Evolutionary conservation across 2,329 filamentous ascomycete species (phyloP).

Genomic region (Diaporthe citrichinensis): DNA sequence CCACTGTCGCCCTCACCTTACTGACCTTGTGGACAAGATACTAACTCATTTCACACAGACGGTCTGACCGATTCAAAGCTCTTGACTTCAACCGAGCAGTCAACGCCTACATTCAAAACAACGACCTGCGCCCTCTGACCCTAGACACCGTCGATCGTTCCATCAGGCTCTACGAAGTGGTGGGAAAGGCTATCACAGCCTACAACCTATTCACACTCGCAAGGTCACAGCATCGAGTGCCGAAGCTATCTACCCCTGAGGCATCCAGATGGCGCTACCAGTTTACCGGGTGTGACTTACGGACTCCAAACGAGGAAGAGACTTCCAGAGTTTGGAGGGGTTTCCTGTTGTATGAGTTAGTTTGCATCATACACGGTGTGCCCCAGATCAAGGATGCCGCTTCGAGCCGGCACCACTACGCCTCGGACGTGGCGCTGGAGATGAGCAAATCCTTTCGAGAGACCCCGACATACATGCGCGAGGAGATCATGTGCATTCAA

Average conservation of each 20-base stretch:
- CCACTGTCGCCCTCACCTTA: no score
- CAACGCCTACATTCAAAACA: rapidly evolving
- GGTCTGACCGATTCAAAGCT: neutral
- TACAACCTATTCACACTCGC: neutral
- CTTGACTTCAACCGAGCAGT: neutral
- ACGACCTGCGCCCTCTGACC: neutral
- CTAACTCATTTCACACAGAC: neutral
- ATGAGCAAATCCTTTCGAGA: rapidly evolving
- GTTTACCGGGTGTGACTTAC: no score
- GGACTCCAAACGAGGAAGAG: neutral
- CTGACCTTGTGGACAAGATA: neutral
- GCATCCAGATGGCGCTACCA: neutral
- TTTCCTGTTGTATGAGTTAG: neutral
- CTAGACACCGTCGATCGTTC: neutral
- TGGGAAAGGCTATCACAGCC: neutral
- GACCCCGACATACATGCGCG: neutral
- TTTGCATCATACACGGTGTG: neutral
- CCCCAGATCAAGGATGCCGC: neutral
- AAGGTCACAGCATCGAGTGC: neutral
- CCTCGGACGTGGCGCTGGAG: neutral
- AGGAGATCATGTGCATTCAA: neutral
- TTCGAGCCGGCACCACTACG: neutral
- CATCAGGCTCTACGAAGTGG: neutral
- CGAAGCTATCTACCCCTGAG: neutral
- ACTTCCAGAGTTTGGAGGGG: neutral